Evolutionary conservation across 768 basidiomycete species (phyloP), one percentile per base, ranked within the genome.

Genomic region (Tephrocybe sp.): DNA sequence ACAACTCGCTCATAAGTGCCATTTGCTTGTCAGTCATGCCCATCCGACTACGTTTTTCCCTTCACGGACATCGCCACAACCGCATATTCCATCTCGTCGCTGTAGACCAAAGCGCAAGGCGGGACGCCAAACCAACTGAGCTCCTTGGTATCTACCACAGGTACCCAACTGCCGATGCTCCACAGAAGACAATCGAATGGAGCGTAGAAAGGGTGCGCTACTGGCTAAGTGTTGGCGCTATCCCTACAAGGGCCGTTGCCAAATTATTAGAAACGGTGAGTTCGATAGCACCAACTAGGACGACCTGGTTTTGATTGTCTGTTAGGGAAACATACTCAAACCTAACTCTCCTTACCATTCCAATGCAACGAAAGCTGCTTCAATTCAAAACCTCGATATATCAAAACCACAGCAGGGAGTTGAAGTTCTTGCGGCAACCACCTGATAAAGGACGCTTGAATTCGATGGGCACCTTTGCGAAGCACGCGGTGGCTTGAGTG

Each of bases 41-140:
- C 38, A 78, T 95, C 58, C 86, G 92, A 58, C 74, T 97, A 38
- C 86, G 94, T 36, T 77, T 95, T 61, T 83, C 93, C 47, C 75
- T 94, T 61, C 88, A 91, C 57, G 93, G 90, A 61, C 71, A 66
- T 47, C 78, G 80, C 57, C 83, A 93, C 68, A 78, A 76, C 63
- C 84, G 86, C 34, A 77, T 88, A 48, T 89, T 91, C 64, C 88
- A 92, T 61, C 69, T 97, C 55, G 93, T 97, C 54, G 94, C 91
- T 48, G 82, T 88, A 38, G 78, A 90, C 66, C 76, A 82, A 45
- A 73, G 79, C 38, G 76, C 79, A 47, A 75, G 84, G 37, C 83
- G 94, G 21, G 80, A 97, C 61, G 92, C 86, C 33, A 84, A 83
- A 62, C 95, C 95, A 11, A 78, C 89, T 58, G 95, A 98, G 68